Evolutionary conservation across 345 rosid genomes (phyloP).

Genomic region (Iberis pinnata): DNA sequence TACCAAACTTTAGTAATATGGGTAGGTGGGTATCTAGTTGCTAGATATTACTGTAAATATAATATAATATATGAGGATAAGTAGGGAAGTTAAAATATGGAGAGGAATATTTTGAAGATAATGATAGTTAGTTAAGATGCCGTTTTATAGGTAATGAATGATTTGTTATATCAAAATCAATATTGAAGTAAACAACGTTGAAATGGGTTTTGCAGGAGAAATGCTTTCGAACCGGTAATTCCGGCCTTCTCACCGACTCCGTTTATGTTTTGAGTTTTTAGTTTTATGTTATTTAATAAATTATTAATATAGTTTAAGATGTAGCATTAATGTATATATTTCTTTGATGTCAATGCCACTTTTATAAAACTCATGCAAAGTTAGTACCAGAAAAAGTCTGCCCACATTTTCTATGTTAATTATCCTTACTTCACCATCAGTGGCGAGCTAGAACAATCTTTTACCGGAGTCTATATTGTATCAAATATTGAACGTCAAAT

Average conservation of each 20-base stretch:
- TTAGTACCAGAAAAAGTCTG: too few species aligned
- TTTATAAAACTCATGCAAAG: too few species aligned
- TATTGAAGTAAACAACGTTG: too few species aligned
- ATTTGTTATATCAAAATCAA: constrained; percentile 10
- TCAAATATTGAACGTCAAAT: too few species aligned
- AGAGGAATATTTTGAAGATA: background rate
- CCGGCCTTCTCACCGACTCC: constrained; percentile 56
- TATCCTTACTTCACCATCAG: too few species aligned
- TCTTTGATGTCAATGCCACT: background rate
- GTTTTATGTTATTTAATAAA: background rate
- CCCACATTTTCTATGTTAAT: too few species aligned
- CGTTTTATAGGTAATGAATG: constrained; percentile 23
- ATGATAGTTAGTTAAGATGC: background rate
- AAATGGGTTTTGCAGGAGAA: constrained; percentile 39
- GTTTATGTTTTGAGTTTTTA: constrained; percentile 41
- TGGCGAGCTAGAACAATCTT: too few species aligned
- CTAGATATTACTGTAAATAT: too few species aligned
- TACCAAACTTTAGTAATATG: too few species aligned
- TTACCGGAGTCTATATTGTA: too few species aligned
- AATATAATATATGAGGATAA: background rate
- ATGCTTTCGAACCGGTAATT: constrained; percentile 23
- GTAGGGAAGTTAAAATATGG: background rate
- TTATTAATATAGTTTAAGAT: too few species aligned
- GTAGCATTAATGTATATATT: background rate
- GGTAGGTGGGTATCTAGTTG: too few species aligned